Evolutionary conservation across 352 stramenopile genomes (phyloP), one percentile per base, ranked within the genome.

Genomic region (Pythium chondricola): DNA sequence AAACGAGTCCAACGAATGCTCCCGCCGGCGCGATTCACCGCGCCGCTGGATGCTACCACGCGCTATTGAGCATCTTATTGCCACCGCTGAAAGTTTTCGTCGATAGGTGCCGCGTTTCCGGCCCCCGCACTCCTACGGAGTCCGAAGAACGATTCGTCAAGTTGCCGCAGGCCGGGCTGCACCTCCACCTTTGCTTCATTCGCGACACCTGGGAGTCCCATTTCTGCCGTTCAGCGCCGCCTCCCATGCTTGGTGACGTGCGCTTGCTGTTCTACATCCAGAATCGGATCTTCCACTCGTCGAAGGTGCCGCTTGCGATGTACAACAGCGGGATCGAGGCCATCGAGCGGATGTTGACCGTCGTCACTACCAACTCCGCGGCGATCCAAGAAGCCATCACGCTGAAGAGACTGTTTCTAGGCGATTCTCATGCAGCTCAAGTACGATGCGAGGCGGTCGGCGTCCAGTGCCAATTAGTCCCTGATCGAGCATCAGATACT

Each of bases 1-100:
- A n/a, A n/a, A n/a, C n/a, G n/a, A n/a, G n/a, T n/a, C n/a, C n/a
- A n/a, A n/a, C n/a, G n/a, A n/a, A n/a, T n/a, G n/a, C n/a, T n/a
- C 6, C 25, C 41, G 41, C 24, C 36, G 10, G 43, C 18, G 29
- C 26, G 43, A 27, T 17, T 30, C 43, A 40, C 13, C 16, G 43
- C 43, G 43, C 27, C 9, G 43, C 20, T 9, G 27, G 16, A 5
- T 40, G 43, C 30, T 48, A 40, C 43, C 17, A 48, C 18, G 43
- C 3, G 27, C 18, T 40, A 10, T 30, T 48, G 2, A 48, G 43
- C 14, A 21, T 48, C 6, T 21, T 48, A 5, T 20, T 31, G 20
- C 18, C 17, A 10, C 43, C 29, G 17, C 43, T 40, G 8, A 21
- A 17, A 13, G 6, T 17, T n/a, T 48, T 48, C 30, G 10, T 48